These are phyloP conservation scores for Cucumis melo DNA, from an alignment of 306 rosid species.

Conservation along the genomic window DNA sequence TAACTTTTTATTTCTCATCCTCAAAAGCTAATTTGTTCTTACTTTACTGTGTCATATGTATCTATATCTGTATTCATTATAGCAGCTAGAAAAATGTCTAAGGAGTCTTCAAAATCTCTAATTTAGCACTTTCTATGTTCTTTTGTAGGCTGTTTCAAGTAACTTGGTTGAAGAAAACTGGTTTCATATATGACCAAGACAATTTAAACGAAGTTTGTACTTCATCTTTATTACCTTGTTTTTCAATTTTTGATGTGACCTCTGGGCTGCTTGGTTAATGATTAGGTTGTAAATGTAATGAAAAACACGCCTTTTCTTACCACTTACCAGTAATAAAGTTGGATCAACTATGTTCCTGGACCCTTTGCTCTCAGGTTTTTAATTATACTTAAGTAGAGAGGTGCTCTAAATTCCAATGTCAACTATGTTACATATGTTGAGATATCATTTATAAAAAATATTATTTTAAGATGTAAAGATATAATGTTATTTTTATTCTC, in stretches of 20 bases:
- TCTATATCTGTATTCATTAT: background rate
- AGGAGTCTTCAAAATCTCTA: conserved; percentile 10
- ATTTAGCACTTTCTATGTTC: conserved; percentile 18
- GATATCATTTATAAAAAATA: background rate
- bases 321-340: background rate
- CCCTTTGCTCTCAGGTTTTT: background rate
- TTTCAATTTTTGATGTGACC: conserved; percentile 8
- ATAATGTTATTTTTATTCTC: conserved; percentile 1
- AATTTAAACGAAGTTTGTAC: conserved; percentile 66
- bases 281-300: background rate
- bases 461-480: background rate
- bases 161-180: conserved; percentile 59
- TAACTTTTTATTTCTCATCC: background rate
- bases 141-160: conserved; percentile 81
- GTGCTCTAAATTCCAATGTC: background rate
- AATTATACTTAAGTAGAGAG: background rate
- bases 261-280: background rate
- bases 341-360: background rate
- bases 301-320: background rate
- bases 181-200: conserved; percentile 60
- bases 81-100: background rate
- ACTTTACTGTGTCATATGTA: background rate
- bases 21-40: background rate
- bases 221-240: conserved; percentile 25
- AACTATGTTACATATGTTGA: background rate